Base-by-base conservation (phyloP, 768 basidiomycete genomes). In the Lactifluus piperatus region DNA sequence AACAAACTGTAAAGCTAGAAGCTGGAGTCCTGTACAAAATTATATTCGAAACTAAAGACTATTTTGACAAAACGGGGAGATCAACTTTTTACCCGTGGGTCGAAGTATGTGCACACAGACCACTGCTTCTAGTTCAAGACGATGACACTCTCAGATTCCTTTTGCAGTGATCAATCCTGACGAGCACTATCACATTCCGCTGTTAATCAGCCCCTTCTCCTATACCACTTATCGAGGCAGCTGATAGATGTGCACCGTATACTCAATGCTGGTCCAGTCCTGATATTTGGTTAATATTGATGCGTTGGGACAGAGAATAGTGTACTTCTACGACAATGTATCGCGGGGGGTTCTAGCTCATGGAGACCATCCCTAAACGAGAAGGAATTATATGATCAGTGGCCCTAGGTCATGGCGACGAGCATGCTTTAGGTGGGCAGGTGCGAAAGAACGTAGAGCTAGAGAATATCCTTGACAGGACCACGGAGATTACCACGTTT, bases 151-250 rank as follows among this genome's bases (percentile, higher is more conserved):
- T 14, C 45, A 65, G 93, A 88, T 97, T 63, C 79, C 83, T 1
- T 97, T 97, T 71, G 75, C 76, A 24, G 80, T 94, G 51, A 74
- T 77, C 46, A 79, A 84, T 60, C 84, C 90, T 7, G 70, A 79
- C 52, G 88, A 94, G 66, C 92, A 95, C 66, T 86, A 94, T 69
- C 94, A 97, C 65, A 84, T 97, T 53, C 94, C 94, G 0, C 75
- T 97, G n/a, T 72, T 97, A 14, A 85, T 95, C 67, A 94, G 90
- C 69, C 92, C 93, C 5, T 92, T 86, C 71, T 88, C 88, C 4
- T 97, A 84, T 70, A 94, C 93, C 14, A 94, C 94, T 6, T 97
- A 95, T 69, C 77, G 91, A 62, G 94, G 94, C n/a, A 94, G 90
- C 71, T 91, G 66, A 67, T 20, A 18, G 36, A 24, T 20, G 24